These are phyloP conservation scores for Lactarius hengduanensis DNA, from an alignment of 768 basidiomycete genomes.

Conservation along the genomic window DNA sequence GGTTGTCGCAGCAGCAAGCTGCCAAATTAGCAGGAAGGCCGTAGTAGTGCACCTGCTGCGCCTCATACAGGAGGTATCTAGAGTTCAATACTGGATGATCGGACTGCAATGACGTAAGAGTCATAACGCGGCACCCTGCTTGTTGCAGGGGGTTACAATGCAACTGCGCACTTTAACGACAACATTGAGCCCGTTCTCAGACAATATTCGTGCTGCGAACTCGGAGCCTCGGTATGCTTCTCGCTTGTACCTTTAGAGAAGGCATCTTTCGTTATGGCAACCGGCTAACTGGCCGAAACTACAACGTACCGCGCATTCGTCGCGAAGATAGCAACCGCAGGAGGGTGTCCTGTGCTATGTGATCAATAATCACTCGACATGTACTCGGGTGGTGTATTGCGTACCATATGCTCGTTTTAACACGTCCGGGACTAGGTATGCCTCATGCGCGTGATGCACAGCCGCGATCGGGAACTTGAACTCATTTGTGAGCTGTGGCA, in stretches of 20 bases:
- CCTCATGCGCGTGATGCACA: slow-evolving; percentile 86
- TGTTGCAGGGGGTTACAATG: neutral
- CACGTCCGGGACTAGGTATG: slow-evolving; percentile 82
- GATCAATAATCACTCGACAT: slow-evolving; percentile 4
- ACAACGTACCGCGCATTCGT: slow-evolving; percentile 56
- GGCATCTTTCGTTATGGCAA: slow-evolving; percentile 12
- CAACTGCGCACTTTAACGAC: slow-evolving; percentile 52
- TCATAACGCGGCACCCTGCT: slow-evolving; percentile 3
- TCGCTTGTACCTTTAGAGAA: slow-evolving; percentile 44
- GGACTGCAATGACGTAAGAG: slow-evolving; percentile 31
- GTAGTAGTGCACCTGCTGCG: slow-evolving; percentile 67
- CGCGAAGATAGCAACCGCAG: slow-evolving; percentile 78
- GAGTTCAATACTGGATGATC: slow-evolving; percentile 57
- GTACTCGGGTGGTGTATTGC: slow-evolving; percentile 5
- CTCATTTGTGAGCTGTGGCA: slow-evolving; percentile 74
- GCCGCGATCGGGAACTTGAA: slow-evolving; percentile 82
- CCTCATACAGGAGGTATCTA: slow-evolving; percentile 56
- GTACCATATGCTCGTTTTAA: slow-evolving; percentile 65
- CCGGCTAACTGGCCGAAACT: slow-evolving; percentile 7
- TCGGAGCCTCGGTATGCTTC: slow-evolving; percentile 65
- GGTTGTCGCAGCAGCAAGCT: slow-evolving; percentile 65
- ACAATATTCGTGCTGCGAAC: slow-evolving; percentile 59
- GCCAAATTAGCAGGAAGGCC: slow-evolving; percentile 66
- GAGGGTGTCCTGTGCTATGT: slow-evolving; percentile 46
- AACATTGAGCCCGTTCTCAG: slow-evolving; percentile 55